Evolutionary conservation across 768 basidiomycete species (phyloP).

Genomic region (Suillus lakei): DNA sequence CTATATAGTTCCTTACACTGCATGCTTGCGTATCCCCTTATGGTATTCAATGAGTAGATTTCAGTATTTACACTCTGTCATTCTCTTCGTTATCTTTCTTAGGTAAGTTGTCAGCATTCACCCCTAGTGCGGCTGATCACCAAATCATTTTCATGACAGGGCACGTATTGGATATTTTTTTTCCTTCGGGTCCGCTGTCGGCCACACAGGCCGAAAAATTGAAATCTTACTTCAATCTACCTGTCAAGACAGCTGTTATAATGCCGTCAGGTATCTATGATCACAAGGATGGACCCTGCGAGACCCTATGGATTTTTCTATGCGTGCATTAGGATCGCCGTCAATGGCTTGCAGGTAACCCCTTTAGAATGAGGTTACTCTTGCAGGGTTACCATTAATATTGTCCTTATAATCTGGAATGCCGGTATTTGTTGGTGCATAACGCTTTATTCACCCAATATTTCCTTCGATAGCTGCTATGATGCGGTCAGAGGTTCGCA

Average conservation of each 20-base stretch:
- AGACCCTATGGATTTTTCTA: not conserved
- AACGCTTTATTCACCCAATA: not conserved
- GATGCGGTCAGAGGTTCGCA: not conserved
- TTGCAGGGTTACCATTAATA: not conserved
- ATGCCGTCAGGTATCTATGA: not conserved
- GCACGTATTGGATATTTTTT: not conserved
- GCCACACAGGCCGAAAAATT: not conserved
- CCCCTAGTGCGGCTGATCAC: not conserved
- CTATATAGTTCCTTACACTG: not conserved
- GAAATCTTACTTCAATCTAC: not conserved
- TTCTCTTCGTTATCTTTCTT: not conserved
- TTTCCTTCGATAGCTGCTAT: not conserved
- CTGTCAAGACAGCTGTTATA: not conserved
- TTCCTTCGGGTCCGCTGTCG: not conserved
- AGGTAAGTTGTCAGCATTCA: not conserved
- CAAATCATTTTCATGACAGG: not conserved
- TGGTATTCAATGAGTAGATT: not conserved
- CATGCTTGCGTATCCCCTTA: not conserved
- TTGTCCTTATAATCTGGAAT: not conserved
- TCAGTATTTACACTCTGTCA: not conserved
- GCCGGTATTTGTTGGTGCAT: not conserved
- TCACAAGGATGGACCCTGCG: not conserved
- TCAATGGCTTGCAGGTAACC: not conserved
- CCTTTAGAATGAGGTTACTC: not conserved
- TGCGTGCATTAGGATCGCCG: not conserved